phyloP scores from a whole-genome alignment of 306 rosid species.

The Fragaria vesca region DNA sequence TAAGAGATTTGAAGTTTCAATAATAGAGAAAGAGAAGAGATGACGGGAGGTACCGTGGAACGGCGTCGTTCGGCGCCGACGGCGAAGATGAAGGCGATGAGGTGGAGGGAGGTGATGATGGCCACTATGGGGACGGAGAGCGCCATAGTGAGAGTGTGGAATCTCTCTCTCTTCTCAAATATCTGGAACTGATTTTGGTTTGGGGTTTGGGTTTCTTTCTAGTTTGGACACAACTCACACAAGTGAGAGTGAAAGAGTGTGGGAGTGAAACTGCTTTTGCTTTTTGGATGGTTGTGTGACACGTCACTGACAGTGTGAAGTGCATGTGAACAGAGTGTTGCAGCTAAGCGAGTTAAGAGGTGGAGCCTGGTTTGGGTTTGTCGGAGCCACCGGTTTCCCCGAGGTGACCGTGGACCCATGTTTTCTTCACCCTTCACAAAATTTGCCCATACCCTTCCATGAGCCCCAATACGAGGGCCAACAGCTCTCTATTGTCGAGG shows the following conservation, averaged over 20 bases:
- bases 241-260: not conserved
- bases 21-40: not conserved
- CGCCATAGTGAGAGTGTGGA: constrained; percentile 45
- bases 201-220: not conserved
- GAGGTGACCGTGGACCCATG: not conserved
- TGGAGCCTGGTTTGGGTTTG: not conserved
- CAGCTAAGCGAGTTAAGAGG: not conserved
- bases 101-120: constrained; percentile 60
- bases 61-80: constrained; percentile 94
- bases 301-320: not conserved
- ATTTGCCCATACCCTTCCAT: no score
- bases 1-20: not conserved
- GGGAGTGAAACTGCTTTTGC: not conserved
- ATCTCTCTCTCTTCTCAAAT: no score
- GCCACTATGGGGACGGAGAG: constrained; percentile 55
- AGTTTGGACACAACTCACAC: no score
- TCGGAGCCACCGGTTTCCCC: not conserved
- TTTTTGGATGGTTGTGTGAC: not conserved
- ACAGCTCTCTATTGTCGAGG: no score
- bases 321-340: not conserved
- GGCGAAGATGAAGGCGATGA: constrained; percentile 84
- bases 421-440: no score
- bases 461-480: no score
- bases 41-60: constrained; percentile 36
- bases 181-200: not conserved